Conservation (phyloP, 768 basidiomycete species). For the Hericium rajendrae region DNA sequence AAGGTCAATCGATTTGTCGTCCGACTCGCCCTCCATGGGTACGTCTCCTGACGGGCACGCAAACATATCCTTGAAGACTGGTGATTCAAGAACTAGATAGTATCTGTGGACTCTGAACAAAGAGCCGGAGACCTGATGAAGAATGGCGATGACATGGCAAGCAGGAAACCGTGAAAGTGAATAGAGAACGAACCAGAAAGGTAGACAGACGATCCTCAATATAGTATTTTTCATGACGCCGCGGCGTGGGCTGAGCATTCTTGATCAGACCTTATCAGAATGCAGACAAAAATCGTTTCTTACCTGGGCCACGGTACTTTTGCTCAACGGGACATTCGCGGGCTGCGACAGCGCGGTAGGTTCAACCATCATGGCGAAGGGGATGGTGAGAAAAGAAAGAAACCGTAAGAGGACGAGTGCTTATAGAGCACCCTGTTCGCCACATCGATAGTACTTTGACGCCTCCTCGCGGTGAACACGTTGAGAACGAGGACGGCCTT, state of each 20-base stretch:
- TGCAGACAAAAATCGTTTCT: neutral
- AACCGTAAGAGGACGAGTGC: neutral
- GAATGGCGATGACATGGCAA: neutral
- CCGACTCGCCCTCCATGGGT: slow-evolving; percentile 11
- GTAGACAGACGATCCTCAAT: neutral
- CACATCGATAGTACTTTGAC: no score
- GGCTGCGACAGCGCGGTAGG: neutral
- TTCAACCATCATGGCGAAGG: neutral
- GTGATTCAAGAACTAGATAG: slow-evolving; percentile 12
- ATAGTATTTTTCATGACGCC: neutral
- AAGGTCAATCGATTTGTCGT: slow-evolving; percentile 13
- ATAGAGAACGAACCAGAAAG: neutral
- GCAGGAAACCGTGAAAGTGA: neutral
- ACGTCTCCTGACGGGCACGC: neutral
- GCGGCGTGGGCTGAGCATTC: neutral
- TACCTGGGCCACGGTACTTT: neutral
- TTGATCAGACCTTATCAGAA: neutral
- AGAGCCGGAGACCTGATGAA: slow-evolving; percentile 10
- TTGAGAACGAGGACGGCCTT: no score
- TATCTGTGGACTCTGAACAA: slow-evolving; percentile 16
- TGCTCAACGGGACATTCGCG: neutral
- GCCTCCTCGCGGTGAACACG: no score
- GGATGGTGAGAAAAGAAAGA: neutral
- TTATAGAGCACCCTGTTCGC: no score
- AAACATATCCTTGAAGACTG: slow-evolving; percentile 15